Evolutionary conservation across 2,329 filamentous ascomycete genomes (phyloP), one percentile per base, ranked within the genome.

Genomic region (Paracorniculantispora psalliotae): DNA sequence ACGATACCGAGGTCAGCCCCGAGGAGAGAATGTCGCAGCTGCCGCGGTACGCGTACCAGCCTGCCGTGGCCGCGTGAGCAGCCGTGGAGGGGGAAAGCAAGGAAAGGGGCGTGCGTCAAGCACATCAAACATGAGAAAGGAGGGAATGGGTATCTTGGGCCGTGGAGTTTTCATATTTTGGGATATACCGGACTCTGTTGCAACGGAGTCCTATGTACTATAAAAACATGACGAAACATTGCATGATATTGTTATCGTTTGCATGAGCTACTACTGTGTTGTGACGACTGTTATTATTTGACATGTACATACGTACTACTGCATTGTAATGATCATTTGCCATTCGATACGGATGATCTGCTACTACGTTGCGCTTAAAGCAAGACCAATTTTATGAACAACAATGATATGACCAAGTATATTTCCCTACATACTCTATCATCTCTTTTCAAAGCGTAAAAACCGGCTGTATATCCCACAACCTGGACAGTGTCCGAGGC

Each of bases 11-110:
- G 60, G 77, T 86, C 68, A 94, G 90, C 67, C 90, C 91, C 1
- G 92, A 97, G 77, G 92, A 96, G 80, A 91, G 87, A 75, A 92
- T 96, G 90, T 88, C 91, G 28, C 76, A 78, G 69, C 77, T 94
- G 76, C 80, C 89, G 62, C 87, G 85, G 73, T 96, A 96, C 77
- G 85, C 87, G 67, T 89, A 84, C 59, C 64, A 62, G 35, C 66
- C 70, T 6, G 64, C 66, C 43, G 64, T 67, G 28, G 67, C 59
- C 15, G 67, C 62, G 12, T 63, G 25, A 60, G 35, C 4, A 28
- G 3, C 13, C 19, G 17, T 37, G 28, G 48, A 23, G 25, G 19
- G 10, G 43, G 17, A 21, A 37, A 39, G 30, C 21, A 26, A 43
- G 46, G 13, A 41, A 33, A 17, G 2, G 4, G 9, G 37, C n/a